phyloP scores from a whole-genome alignment of 1,139 yeast genomes.

The Blastobotrys indianensis region DNA sequence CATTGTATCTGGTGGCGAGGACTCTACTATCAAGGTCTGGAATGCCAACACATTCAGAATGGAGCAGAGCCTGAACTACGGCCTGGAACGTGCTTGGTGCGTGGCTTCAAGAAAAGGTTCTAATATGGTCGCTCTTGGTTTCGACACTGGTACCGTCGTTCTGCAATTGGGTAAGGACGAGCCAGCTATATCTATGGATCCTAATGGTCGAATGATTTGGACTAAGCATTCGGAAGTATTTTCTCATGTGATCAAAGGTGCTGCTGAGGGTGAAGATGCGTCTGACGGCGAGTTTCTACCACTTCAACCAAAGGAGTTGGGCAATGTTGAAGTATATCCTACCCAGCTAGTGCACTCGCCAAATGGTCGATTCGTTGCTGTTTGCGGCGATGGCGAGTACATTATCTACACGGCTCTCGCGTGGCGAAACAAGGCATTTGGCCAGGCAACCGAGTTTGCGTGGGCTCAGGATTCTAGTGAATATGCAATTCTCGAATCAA shows the following conservation, averaged over 20 bases:
- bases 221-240: constrained; percentile 87
- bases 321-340: constrained; percentile 89
- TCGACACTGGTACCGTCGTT: constrained; percentile 88
- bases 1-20: constrained; percentile 80
- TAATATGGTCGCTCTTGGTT: constrained; percentile 83
- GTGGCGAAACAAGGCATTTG: constrained; percentile 95
- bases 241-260: constrained; percentile 70
- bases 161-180: constrained; percentile 88
- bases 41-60: constrained; percentile 80
- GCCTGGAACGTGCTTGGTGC: constrained; percentile 97
- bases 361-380: constrained; percentile 94
- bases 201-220: constrained; percentile 85
- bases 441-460: constrained; percentile 82
- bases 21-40: constrained; percentile 91
- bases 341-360: constrained; percentile 86
- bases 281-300: constrained; percentile 73
- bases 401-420: constrained; percentile 94
- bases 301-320: constrained; percentile 79
- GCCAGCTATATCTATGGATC: constrained; percentile 90
- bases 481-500: constrained; percentile 75
- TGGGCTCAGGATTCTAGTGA: constrained; percentile 92
- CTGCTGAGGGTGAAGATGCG: constrained; percentile 43
- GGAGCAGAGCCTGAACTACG: constrained; percentile 85
- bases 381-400: constrained; percentile 97
- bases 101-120: constrained; percentile 70